Conservation (phyloP, 306 rosid species). For the Sindora glabra region DNA sequence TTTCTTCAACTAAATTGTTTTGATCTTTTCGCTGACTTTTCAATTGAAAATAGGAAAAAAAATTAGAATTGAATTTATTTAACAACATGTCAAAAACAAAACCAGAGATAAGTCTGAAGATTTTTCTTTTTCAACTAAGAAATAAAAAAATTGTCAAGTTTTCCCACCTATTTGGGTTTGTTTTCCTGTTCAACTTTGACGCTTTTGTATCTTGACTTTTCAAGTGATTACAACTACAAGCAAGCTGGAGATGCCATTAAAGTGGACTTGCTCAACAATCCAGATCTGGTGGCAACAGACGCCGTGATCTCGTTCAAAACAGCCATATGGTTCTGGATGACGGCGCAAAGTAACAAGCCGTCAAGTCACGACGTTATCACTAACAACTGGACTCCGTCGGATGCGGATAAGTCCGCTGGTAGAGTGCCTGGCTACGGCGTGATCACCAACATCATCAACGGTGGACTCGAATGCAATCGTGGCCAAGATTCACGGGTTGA, state of each 20-base stretch:
- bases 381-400: constrained; percentile 33
- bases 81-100: too few species aligned
- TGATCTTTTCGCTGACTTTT: too few species aligned
- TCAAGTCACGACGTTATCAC: constrained; percentile 50
- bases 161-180: too few species aligned
- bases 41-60: too few species aligned
- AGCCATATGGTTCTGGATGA: constrained; percentile 69
- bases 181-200: too few species aligned
- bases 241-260: constrained; percentile 31
- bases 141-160: too few species aligned
- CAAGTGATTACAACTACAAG: constrained; percentile 44
- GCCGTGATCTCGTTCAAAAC: constrained; percentile 42
- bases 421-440: constrained; percentile 23
- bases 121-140: too few species aligned
- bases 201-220: too few species aligned
- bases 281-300: constrained; percentile 37
- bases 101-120: too few species aligned
- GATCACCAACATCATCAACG: constrained; percentile 28
- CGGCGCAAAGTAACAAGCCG: constrained; percentile 53
- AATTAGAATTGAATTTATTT: too few species aligned
- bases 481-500: background rate
- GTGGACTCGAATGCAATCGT: constrained; percentile 12
- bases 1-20: too few species aligned
- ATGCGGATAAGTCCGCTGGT: constrained; percentile 20
- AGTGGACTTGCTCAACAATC: constrained; percentile 31